A percentile compares a stretch with the other conserved stretches of the same genome.
Evolutionary conservation across 495 filamentous ascomycete species (phyloP).

Genomic region (Penicillium fimorum): DNA sequence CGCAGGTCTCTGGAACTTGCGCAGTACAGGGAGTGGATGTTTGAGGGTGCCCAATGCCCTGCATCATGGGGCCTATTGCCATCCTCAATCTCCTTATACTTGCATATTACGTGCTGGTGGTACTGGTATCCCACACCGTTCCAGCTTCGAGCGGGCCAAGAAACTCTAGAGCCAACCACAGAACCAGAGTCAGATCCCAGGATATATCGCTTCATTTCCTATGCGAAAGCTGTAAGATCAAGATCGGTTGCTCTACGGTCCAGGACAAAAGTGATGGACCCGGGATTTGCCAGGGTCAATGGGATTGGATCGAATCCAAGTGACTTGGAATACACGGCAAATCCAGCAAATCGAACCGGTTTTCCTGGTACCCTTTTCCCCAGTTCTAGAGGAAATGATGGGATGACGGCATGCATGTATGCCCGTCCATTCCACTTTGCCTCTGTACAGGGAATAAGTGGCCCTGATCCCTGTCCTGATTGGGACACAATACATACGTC

Average conservation of each 20-base stretch:
- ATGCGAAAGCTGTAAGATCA: not conserved
- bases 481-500: conserved; percentile 26
- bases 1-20: not conserved
- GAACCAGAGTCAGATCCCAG: not conserved
- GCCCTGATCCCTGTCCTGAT: conserved; percentile 19
- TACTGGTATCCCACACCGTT: not conserved
- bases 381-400: not conserved
- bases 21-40: not conserved
- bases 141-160: not conserved
- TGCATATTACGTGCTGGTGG: not conserved
- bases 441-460: conserved; percentile 8
- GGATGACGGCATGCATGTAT: conserved; percentile 6
- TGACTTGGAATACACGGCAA: not conserved
- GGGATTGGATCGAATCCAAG: not conserved
- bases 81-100: not conserved
- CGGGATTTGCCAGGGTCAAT: not conserved
- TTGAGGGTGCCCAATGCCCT: not conserved
- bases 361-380: conserved; percentile 1
- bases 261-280: not conserved
- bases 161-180: not conserved
- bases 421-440: not conserved
- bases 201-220: not conserved
- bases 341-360: conserved; percentile 3
- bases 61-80: not conserved
- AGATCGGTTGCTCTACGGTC: not conserved